Conservation (phyloP, 2,329 filamentous ascomycete species). For the Pleomassaria siparia region DNA sequence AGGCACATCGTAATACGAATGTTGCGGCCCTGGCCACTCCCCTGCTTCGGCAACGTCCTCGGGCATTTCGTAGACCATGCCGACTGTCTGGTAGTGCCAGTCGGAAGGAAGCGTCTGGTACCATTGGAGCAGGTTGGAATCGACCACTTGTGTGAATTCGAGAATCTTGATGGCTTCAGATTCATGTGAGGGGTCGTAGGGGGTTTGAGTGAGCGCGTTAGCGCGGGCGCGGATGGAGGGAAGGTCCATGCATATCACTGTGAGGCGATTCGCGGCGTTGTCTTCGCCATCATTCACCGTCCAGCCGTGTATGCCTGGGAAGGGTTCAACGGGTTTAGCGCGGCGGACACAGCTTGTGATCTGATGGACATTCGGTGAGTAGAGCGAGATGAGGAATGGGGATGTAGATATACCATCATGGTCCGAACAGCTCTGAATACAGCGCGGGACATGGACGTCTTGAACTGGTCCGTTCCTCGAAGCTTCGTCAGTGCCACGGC, state of each 20-base stretch:
- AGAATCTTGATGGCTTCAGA: conserved; percentile 37
- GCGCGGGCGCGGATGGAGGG: conserved; percentile 41
- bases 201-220: conserved; percentile 28
- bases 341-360: conserved; percentile 45
- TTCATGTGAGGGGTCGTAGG: conserved; percentile 20
- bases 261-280: conserved; percentile 45
- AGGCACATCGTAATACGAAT: conserved; percentile 43
- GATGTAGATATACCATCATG: conserved; percentile 39
- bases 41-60: conserved; percentile 32
- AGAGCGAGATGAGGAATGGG: neutral
- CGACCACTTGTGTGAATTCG: conserved; percentile 39
- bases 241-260: conserved; percentile 42
- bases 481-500: conserved; percentile 43
- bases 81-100: conserved; percentile 39
- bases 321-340: conserved; percentile 42
- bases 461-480: conserved; percentile 43
- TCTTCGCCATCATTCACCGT: conserved; percentile 33
- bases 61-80: conserved; percentile 27
- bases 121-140: conserved; percentile 42
- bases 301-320: conserved; percentile 41
- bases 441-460: conserved; percentile 38
- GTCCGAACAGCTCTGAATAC: conserved; percentile 45
- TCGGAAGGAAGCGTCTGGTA: conserved; percentile 35
- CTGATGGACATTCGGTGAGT: conserved; percentile 20
- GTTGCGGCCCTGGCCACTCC: conserved; percentile 43